These are phyloP conservation scores for Zygoascus meyerae DNA, from an alignment of 1,139 yeast genomes.

Conservation along the genomic window DNA sequence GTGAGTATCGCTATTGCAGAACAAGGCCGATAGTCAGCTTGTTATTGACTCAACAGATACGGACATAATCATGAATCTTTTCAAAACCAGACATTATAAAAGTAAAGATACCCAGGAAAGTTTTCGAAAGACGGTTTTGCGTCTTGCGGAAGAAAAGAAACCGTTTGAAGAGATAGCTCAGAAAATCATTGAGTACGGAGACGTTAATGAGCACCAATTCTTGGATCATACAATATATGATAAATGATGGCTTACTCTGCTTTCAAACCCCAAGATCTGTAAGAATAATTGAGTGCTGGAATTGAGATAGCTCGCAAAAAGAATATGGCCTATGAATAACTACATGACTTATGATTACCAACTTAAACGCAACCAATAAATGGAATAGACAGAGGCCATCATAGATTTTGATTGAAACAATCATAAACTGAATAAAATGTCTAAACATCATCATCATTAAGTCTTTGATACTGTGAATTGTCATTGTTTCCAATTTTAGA, in stretches of 20 bases:
- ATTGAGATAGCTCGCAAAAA: no score
- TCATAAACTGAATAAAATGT: not conserved
- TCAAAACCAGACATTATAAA: not conserved
- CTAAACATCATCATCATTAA: conserved; percentile 6
- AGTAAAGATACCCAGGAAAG: not conserved
- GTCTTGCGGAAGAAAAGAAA: conserved; percentile 1
- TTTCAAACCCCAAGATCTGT: no score
- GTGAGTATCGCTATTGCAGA: conserved; percentile 16
- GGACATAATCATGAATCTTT: not conserved
- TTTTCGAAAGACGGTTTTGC: not conserved
- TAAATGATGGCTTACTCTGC: no score
- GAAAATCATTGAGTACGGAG: conserved; percentile 10
- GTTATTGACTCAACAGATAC: not conserved
- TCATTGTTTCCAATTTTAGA: conserved; percentile 5
- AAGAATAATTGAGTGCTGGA: no score
- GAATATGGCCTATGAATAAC: no score
- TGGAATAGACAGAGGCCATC: not conserved
- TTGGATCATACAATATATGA: conserved; percentile 4
- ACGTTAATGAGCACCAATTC: conserved; percentile 8
- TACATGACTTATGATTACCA: no score
- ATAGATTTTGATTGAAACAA: no score
- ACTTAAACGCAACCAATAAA: not conserved
- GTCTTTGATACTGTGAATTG: conserved; percentile 9
- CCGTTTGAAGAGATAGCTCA: conserved; percentile 11
- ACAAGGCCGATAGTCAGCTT: not conserved